These are phyloP conservation scores for Trichoderma sp. DNA, from an alignment of 2,329 filamentous ascomycete genomes.

Conservation along the genomic window DNA sequence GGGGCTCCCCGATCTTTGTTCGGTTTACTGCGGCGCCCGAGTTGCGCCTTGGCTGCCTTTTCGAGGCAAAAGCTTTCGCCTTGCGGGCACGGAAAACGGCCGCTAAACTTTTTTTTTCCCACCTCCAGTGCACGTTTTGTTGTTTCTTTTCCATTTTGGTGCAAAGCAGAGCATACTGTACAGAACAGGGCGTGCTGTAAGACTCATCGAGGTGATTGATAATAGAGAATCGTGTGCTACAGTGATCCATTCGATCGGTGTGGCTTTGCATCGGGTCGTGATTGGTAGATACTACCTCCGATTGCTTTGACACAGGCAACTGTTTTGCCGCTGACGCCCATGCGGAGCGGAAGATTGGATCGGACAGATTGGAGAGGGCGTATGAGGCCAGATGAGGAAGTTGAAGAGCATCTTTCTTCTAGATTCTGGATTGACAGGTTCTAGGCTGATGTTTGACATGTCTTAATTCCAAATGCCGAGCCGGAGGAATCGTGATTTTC, in stretches of 20 bases:
- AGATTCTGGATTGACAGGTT: not conserved
- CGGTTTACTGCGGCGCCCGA: not conserved
- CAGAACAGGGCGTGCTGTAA: not conserved
- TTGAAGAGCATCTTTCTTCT: not conserved
- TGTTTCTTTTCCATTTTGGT: not conserved
- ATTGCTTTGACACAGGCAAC: too few relatives aligned
- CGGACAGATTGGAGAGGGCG: not conserved
- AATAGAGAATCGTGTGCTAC: not conserved
- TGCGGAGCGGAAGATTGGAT: not conserved
- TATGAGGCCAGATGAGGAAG: conserved; percentile 1
- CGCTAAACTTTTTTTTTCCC: conserved; percentile 8
- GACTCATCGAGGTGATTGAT: not conserved
- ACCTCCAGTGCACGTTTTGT: not conserved
- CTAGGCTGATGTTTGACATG: not conserved
- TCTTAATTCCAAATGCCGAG: not conserved
- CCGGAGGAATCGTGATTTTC: not conserved
- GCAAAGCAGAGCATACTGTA: not conserved
- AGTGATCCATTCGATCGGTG: not conserved
- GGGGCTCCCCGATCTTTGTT: not conserved
- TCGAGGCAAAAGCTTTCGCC: conserved; percentile 19
- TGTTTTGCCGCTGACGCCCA: not conserved
- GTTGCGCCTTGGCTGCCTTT: conserved; percentile 24
- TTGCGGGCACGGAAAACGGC: not conserved
- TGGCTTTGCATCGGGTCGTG: not conserved
- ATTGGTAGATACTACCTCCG: not conserved